Evolutionary conservation across 768 basidiomycete species (phyloP), one percentile per base, ranked within the genome.

Genomic region (Boletus subcaerulescens): DNA sequence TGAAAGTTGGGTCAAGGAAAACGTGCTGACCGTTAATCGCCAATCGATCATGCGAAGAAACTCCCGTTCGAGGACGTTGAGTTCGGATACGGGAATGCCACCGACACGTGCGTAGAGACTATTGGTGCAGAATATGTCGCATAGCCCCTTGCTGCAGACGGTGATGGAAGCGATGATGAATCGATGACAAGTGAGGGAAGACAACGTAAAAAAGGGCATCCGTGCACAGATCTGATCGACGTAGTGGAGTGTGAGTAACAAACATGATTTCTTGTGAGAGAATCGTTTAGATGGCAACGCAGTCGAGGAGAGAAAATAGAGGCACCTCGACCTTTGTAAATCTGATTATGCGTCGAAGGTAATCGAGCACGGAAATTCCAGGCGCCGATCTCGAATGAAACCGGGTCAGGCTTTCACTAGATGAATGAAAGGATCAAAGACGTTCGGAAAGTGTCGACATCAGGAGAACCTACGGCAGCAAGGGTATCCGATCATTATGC

Each of bases 381-480:
- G 97, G 96, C 6, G 93, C 82, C 10, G 94, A 84, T 61, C 95
- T 84, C 32, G 95, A 98, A 74, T 99, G 97, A 71, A 99, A 99
- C 51, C 95, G 87, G 44, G 97, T 98, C 59, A 99, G 80, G 60
- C 87, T 85, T 76, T 92, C 89, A 32, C 91, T 93, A 68, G 42
- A 50, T 55, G 59, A 53, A 59, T 15, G 14, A 50, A 64, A 45
- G 56, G 52, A 67, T 64, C 55, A 57, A 62, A 67, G 60, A 52
- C 39, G 59, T 53, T 50, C 45, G 38, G 42, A 58, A 56, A 33
- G 50, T 3, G 47, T 55, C 2, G 12, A 56, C 38, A 58, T 53
- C 55, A 44, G 60, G 42, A 59, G 45, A 54, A 77, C 83, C 64
- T 77, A 93, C 84, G 93, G 87, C 38, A 86, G 85, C 59, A 98